A percentile compares a stretch with the other conserved stretches of the same genome.
Evolutionary conservation across 2,329 filamentous ascomycete genomes (phyloP).

Genomic region (Xylariales sp.): DNA sequence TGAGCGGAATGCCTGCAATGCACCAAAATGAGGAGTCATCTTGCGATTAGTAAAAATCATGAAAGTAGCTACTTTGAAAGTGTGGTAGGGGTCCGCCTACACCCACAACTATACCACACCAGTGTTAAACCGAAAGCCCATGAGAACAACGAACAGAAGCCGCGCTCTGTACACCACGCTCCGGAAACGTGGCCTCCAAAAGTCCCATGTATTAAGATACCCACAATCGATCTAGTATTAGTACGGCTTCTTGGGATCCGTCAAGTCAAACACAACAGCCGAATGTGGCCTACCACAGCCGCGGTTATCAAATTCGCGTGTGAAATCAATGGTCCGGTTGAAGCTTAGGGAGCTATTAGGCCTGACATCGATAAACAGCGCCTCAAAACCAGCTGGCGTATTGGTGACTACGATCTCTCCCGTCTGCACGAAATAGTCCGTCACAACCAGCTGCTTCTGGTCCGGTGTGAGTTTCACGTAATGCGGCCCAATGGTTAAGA

Average conservation of each 20-base stretch:
- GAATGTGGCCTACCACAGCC: conserved; percentile 56
- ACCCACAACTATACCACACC: too few species aligned
- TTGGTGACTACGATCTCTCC: conserved; percentile 58
- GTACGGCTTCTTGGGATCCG: conserved; percentile 45
- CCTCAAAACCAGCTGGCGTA: conserved; percentile 58
- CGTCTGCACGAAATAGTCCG: conserved; percentile 62
- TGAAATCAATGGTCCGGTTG: conserved; percentile 57
- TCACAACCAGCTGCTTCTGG: conserved; percentile 59
- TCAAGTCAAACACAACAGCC: conserved; percentile 36
- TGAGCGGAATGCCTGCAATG: too few species aligned
- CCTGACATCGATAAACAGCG: conserved; percentile 55
- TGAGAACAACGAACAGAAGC: too few species aligned
- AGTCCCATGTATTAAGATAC: too few species aligned
- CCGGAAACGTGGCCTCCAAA: too few species aligned
- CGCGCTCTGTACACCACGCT: too few species aligned
- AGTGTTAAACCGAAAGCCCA: too few species aligned
- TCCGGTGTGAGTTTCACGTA: conserved; percentile 61
- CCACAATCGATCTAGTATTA: conserved; percentile 46
- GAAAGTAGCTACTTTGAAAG: too few species aligned
- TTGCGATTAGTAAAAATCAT: too few species aligned
- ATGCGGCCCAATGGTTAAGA: conserved; percentile 57
- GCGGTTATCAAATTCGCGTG: conserved; percentile 44
- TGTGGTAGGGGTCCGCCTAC: too few species aligned
- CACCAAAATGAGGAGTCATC: too few species aligned
- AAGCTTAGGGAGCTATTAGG: conserved; percentile 51